A percentile compares a stretch with the other conserved stretches of the same genome.
phyloP scores from a whole-genome alignment of 257 asterid species.

The Sherardia arvensis region DNA sequence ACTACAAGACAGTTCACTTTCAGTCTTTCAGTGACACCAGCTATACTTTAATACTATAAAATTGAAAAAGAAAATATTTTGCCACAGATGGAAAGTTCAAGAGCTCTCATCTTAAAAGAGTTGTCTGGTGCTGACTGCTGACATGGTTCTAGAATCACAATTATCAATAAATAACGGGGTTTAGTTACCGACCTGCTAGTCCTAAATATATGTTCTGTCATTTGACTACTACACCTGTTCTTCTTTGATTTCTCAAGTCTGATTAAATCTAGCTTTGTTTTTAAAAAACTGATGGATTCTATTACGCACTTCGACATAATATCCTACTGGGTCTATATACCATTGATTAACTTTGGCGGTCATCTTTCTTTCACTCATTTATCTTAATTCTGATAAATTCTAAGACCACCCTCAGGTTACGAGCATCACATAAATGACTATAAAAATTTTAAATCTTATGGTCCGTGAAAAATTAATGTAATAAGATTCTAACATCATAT shows the following conservation, averaged over 20 bases:
- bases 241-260: background rate
- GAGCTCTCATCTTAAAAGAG: background rate
- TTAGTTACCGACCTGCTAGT: background rate
- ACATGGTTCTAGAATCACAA: background rate
- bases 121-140: background rate
- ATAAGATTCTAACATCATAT: background rate
- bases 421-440: background rate
- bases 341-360: too few relatives aligned
- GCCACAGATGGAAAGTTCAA: background rate
- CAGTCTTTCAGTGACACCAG: background rate
- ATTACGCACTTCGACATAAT: background rate
- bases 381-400: background rate
- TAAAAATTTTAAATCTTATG: background rate
- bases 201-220: background rate
- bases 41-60: background rate
- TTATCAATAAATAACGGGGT: background rate
- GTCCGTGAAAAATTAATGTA: background rate
- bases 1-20: background rate
- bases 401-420: background rate
- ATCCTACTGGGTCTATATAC: background rate
- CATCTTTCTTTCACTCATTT: background rate
- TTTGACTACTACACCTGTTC: background rate
- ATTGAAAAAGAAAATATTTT: background rate
- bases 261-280: constrained; percentile 1
- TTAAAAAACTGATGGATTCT: background rate